phyloP scores from a whole-genome alignment of 306 rosid genomes.

The Pueraria montana region DNA sequence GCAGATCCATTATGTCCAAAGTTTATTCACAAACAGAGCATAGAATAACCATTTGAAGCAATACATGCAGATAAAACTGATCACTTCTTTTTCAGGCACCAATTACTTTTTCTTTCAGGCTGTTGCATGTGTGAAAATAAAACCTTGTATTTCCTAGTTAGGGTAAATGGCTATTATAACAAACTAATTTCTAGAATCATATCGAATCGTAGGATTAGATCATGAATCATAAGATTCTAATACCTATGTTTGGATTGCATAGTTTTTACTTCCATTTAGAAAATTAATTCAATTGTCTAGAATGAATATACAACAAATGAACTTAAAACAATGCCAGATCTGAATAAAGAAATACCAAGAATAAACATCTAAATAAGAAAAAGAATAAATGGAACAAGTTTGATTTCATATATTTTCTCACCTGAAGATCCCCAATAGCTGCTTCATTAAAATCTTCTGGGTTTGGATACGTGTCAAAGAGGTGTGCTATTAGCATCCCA shows the following conservation, averaged over 20 bases:
- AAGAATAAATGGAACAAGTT: background rate
- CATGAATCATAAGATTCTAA: no score
- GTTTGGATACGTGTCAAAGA: conserved; percentile 78
- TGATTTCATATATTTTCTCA: conserved; percentile 46
- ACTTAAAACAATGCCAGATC: background rate
- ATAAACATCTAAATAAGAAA: background rate
- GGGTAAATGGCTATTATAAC: conserved; percentile 4
- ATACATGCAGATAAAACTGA: background rate
- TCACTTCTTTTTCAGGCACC: background rate
- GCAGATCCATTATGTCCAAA: background rate
- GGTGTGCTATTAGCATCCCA: conserved; percentile 91
- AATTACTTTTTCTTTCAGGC: background rate
- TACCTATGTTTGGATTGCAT: background rate
- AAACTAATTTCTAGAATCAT: background rate
- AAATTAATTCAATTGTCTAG: conserved; percentile 4
- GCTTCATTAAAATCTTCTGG: conserved; percentile 72
- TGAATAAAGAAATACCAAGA: background rate
- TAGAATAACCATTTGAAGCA: background rate
- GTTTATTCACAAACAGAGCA: background rate
- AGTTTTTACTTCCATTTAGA: background rate
- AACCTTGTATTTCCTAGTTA: background rate
- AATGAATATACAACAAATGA: background rate
- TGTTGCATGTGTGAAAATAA: background rate
- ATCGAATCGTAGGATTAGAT: no score
- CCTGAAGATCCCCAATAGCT: conserved; percentile 94